phyloP scores from a whole-genome alignment of 257 asterid genomes.

The Linaria vulgaris region DNA sequence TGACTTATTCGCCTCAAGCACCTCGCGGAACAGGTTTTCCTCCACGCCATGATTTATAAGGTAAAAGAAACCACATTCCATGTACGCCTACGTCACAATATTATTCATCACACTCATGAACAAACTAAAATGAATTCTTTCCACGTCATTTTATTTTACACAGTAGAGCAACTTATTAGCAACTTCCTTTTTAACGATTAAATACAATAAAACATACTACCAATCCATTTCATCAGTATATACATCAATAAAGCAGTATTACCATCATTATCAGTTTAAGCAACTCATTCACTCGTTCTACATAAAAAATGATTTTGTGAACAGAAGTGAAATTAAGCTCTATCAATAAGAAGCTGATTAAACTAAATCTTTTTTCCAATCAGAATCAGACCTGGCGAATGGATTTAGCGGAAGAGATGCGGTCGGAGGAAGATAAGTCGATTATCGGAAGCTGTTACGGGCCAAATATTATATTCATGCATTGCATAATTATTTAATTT shows the following conservation, averaged over 20 bases:
- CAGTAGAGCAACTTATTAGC: background rate
- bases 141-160: background rate
- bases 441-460: slow-evolving; percentile 57
- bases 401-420: slow-evolving; percentile 39
- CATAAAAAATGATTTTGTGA: too few relatives aligned
- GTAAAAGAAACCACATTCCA: slow-evolving; percentile 58
- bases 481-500: too few relatives aligned
- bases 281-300: too few relatives aligned
- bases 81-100: slow-evolving; percentile 52
- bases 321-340: too few relatives aligned
- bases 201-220: background rate
- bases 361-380: too few relatives aligned
- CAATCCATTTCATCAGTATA: background rate
- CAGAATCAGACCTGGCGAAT: slow-evolving; percentile 47
- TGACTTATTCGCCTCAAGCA: slow-evolving; percentile 36
- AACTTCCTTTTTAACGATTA: background rate
- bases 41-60: slow-evolving; percentile 59
- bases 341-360: too few relatives aligned
- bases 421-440: slow-evolving; percentile 44
- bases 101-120: background rate
- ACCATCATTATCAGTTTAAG: too few relatives aligned
- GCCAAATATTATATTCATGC: too few relatives aligned
- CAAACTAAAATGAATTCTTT: too few relatives aligned
- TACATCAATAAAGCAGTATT: background rate
- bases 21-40: slow-evolving; percentile 35